Evolutionary conservation across 352 stramenopile species (phyloP).

Genomic region (Globisporangium alternatum): DNA sequence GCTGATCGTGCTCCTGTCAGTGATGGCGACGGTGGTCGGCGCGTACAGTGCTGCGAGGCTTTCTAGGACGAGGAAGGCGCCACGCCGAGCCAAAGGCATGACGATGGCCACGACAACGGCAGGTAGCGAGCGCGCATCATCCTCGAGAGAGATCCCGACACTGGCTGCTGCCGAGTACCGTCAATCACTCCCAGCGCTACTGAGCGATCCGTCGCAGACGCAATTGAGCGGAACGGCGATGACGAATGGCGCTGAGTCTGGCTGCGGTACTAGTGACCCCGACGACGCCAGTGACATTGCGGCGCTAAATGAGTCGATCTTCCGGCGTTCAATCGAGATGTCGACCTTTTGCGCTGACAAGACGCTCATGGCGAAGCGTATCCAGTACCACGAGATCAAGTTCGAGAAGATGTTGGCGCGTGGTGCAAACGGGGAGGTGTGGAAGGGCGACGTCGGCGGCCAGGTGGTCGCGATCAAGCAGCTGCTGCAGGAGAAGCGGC

Average conservation of each 20-base stretch:
- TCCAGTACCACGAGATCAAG: constrained; percentile 16
- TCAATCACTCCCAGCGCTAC: constrained; percentile 1
- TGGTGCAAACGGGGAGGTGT: constrained; percentile 33
- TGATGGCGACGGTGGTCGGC: background rate
- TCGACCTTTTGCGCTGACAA: constrained; percentile 13
- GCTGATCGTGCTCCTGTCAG: background rate
- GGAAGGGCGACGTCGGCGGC: constrained; percentile 21
- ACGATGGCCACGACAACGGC: constrained; percentile 3
- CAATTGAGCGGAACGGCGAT: background rate
- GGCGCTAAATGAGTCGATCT: constrained; percentile 19
- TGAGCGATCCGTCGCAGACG: constrained; percentile 6
- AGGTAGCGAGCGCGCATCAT: background rate
- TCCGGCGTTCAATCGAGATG: constrained; percentile 18
- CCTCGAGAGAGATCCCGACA: constrained; percentile 4
- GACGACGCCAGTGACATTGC: constrained; percentile 9
- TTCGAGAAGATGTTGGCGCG: constrained; percentile 22
- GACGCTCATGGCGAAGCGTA: constrained; percentile 22
- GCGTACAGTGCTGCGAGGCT: background rate
- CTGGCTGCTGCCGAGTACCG: constrained; percentile 4
- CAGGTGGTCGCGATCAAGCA: constrained; percentile 31
- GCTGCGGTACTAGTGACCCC: background rate
- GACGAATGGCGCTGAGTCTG: background rate
- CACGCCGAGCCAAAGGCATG: background rate
- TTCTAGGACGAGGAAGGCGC: background rate
- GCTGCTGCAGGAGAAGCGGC: constrained; percentile 24